Percentiles rank a stretch among this genome's conserved stretches.
These are phyloP conservation scores for Westerdykella ornata DNA, from an alignment of 2,329 filamentous ascomycete species.

Conservation along the genomic window DNA sequence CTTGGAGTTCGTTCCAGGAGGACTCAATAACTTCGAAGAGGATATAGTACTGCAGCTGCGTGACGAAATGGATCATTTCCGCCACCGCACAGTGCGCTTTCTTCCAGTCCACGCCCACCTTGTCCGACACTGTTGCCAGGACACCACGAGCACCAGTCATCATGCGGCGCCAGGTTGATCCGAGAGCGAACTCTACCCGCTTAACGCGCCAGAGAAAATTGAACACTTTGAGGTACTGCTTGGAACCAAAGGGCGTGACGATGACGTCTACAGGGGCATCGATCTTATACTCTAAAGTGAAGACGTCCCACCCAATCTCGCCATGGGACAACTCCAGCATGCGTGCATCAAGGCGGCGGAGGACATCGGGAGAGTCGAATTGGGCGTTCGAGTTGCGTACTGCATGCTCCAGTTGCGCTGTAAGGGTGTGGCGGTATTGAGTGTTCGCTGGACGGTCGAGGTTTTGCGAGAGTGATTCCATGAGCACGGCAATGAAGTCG, in stretches of 20 bases:
- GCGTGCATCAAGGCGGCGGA: constrained; percentile 86
- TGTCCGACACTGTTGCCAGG: constrained; percentile 66
- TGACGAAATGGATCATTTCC: constrained; percentile 98
- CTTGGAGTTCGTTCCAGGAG: constrained; percentile 86
- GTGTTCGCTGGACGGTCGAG: constrained; percentile 92
- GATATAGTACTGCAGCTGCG: constrained; percentile 97
- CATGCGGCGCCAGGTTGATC: constrained; percentile 85
- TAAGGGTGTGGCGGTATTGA: constrained; percentile 93
- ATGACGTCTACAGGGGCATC: constrained; percentile 95
- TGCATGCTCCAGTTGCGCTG: constrained; percentile 94
- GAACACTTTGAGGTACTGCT: constrained; percentile 97
- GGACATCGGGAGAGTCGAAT: constrained; percentile 85
- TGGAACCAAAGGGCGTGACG: constrained; percentile 89
- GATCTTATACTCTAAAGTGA: constrained; percentile 97
- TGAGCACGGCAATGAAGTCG: constrained; percentile 92
- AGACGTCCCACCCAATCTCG: constrained; percentile 98
- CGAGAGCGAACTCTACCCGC: constrained; percentile 88
- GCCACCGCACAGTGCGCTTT: constrained; percentile 78
- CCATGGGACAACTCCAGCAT: constrained; percentile 96
- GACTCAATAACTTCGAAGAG: constrained; percentile 97
- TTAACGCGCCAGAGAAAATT: constrained; percentile 99
- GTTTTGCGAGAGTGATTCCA: constrained; percentile 91
- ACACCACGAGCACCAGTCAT: constrained; percentile 95
- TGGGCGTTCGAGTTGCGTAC: constrained; percentile 96
- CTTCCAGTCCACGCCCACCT: constrained; percentile 78